Conservation (phyloP, 1,284 basidiomycete genomes). For the Cutaneotrichosporon dermatis region DNA sequence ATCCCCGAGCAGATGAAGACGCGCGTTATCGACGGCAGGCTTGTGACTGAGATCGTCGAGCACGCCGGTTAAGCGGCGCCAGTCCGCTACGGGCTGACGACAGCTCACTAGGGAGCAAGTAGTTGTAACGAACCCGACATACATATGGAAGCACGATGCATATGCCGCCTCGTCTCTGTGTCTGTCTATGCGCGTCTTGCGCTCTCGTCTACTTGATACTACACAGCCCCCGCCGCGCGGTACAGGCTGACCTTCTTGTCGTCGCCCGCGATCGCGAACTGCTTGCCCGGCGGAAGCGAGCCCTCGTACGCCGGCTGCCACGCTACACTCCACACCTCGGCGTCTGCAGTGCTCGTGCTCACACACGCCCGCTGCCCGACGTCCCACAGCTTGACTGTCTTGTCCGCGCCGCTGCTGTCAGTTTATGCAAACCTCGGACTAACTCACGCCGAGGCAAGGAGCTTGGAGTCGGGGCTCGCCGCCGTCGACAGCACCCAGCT, state of each 20-base stretch:
- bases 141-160: neutral
- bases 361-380: constrained; percentile 69
- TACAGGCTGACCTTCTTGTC: constrained; percentile 69
- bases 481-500: constrained; percentile 79
- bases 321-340: constrained; percentile 78
- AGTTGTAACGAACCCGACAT: neutral
- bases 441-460: constrained; percentile 71
- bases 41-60: constrained; percentile 84
- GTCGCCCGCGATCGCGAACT: constrained; percentile 74
- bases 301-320: constrained; percentile 65
- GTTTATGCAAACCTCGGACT: neutral
- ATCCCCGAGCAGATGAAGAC: constrained; percentile 96
- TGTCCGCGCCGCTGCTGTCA: constrained; percentile 66
- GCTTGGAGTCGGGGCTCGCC: constrained; percentile 69
- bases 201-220: neutral
- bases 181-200: neutral
- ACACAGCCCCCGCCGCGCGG: constrained; percentile 41
- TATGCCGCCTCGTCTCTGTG: neutral
- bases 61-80: constrained; percentile 60
- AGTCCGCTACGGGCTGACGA: no score
- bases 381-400: constrained; percentile 82
- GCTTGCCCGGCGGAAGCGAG: constrained; percentile 53
- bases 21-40: constrained; percentile 72
- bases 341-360: constrained; percentile 68
- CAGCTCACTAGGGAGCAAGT: neutral